A percentile compares a stretch with the other conserved stretches of the same genome.
Conservation (phyloP, 75 land plant species). For the Ceratopteris richardii region DNA sequence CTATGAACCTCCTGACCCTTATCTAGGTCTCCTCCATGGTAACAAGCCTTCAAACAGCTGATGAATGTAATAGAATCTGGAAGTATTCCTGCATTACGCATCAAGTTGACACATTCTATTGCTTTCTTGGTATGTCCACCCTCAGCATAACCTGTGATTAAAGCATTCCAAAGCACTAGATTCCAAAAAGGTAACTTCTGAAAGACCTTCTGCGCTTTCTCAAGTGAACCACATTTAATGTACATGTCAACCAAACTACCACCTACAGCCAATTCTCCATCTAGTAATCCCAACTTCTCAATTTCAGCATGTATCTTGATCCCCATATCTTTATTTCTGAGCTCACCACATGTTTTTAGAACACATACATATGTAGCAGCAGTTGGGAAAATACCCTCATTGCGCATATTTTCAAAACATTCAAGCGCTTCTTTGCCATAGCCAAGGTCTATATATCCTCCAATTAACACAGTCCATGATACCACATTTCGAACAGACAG, state of each 20-base stretch:
- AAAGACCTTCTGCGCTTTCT: constrained; percentile 43
- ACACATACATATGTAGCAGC: constrained; percentile 21
- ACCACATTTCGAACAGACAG: constrained; percentile 12
- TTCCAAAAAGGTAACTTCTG: constrained; percentile 38
- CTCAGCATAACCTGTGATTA: constrained; percentile 45
- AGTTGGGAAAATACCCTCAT: constrained; percentile 11
- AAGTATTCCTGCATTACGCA: constrained; percentile 25
- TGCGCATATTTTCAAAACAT: constrained; percentile 14
- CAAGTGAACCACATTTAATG: constrained; percentile 24
- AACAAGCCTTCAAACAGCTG: constrained; percentile 24
- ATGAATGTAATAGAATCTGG: constrained; percentile 17
- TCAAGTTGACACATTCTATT: constrained; percentile 23
- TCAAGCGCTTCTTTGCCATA: constrained; percentile 10
- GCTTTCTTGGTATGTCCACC: constrained; percentile 40
- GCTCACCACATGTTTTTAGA: constrained; percentile 36
- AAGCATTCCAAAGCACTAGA: constrained; percentile 53
- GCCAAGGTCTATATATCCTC: constrained; percentile 20
- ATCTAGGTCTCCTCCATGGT: constrained; percentile 12
- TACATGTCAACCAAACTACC: constrained; percentile 51
- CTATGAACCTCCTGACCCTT: constrained; percentile 12
- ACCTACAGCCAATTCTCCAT: constrained; percentile 15
- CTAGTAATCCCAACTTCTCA: constrained; percentile 12
- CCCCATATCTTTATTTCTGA: constrained; percentile 30
- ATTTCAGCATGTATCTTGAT: constrained; percentile 40
- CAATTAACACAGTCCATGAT: constrained; percentile 35